Evolutionary conservation across 495 filamentous ascomycete species (phyloP).

Genomic region (Tetracladium setigerum): DNA sequence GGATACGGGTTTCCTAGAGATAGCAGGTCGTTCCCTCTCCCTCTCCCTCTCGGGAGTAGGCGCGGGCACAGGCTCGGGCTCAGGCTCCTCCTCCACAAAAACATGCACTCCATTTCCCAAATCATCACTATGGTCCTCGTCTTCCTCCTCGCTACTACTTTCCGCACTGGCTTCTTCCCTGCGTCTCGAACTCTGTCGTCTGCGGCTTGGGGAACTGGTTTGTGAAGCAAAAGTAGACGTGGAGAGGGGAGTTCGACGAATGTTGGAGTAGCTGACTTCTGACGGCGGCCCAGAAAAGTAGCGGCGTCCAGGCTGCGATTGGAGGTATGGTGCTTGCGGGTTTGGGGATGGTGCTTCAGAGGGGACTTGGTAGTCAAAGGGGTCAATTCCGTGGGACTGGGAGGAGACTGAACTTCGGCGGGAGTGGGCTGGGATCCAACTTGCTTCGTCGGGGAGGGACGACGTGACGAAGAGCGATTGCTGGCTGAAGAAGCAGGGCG

Average conservation of each 20-base stretch:
- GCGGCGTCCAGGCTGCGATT: conserved; percentile 8
- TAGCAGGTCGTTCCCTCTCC: background rate
- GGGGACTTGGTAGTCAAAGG: conserved; percentile 23
- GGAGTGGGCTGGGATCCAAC: conserved; percentile 17
- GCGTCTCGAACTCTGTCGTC: conserved; percentile 6
- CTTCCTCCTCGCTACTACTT: conserved; percentile 14
- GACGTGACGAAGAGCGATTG: conserved; percentile 9
- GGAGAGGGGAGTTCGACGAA: conserved; percentile 17
- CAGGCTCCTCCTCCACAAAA: conserved; percentile 13
- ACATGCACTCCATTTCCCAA: conserved; percentile 28
- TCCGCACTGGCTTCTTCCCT: conserved; percentile 11
- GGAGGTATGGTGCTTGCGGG: conserved; percentile 16
- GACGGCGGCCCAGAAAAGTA: conserved; percentile 21
- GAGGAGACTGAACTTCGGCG: conserved; percentile 17
- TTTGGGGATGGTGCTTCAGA: conserved; percentile 17
- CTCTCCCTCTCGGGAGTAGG: background rate
- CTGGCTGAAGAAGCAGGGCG: conserved; percentile 22
- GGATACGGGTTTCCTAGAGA: too few species aligned
- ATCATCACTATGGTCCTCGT: conserved; percentile 23
- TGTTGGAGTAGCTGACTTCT: conserved; percentile 17
- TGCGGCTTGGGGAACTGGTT: conserved; percentile 16
- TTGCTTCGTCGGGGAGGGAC: conserved; percentile 20
- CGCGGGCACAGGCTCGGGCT: background rate
- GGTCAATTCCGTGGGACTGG: conserved; percentile 9
- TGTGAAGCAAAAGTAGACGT: conserved; percentile 16